Percentiles rank a stretch among this genome's conserved stretches.
phyloP scores from a whole-genome alignment of 1,284 basidiomycete genomes.

The Fomitiporia mediterranea region DNA sequence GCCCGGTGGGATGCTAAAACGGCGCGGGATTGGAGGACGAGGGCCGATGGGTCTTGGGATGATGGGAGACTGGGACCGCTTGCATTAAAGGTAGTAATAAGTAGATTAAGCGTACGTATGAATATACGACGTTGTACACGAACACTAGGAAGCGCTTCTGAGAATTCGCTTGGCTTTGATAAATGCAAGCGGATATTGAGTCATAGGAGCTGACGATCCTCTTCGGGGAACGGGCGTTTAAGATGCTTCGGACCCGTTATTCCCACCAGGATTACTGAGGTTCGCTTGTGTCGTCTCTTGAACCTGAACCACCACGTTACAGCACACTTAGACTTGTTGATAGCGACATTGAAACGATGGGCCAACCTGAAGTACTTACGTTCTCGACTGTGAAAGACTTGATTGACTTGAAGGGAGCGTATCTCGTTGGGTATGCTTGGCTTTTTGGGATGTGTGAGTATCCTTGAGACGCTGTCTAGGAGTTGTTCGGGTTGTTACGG shows the following conservation, averaged over 20 bases:
- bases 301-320: not conserved
- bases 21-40: conserved; percentile 22
- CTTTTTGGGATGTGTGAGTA: conserved; percentile 66
- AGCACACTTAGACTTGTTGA: too few species aligned
- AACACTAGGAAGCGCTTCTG: too few species aligned
- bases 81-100: conserved; percentile 9
- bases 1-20: not conserved
- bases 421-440: conserved; percentile 54
- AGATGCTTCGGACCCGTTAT: not conserved
- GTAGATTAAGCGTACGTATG: not conserved
- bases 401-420: conserved; percentile 44
- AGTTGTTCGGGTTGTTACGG: not conserved
- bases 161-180: too few species aligned
- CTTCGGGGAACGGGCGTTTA: too few species aligned
- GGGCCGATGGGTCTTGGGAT: conserved; percentile 36
- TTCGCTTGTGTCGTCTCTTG: not conserved
- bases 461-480: too few species aligned
- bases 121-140: not conserved
- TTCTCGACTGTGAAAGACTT: conserved; percentile 37
- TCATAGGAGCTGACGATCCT: conserved; percentile 12
- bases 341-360: too few species aligned
- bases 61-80: conserved; percentile 21
- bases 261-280: conserved; percentile 6
- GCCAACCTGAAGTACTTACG: conserved; percentile 25
- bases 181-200: too few species aligned